Base-by-base conservation (phyloP, 257 asterid genomes). In the Jasminum sambac region DNA sequence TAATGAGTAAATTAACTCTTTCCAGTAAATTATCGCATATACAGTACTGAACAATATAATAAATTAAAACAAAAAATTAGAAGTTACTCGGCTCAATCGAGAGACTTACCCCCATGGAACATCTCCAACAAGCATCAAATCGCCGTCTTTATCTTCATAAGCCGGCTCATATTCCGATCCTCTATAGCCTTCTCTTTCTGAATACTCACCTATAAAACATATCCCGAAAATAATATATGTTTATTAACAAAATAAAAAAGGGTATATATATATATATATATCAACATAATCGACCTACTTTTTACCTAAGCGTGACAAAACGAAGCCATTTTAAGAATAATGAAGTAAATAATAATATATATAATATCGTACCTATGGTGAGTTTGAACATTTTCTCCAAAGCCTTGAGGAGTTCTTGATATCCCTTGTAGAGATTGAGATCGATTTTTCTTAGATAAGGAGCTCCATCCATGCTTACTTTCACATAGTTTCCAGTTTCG, bases 381-480 rank as follows among this genome's bases (percentile, higher is more conserved):
- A 84, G 79, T 19, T 88, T 86, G 71, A 88, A 88, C 92, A 88
- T 86, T 82, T 9, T 76, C 43, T 86, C 90, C 64, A 88, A 71
- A 46, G 87, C 95, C 63, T 86, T 78, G 11, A 88, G 67, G 8
- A 88, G 88, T 65, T 86, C 86, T 23, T 69, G 10, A 71, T 88
- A 88, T 7, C 85, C 77, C 34, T 38, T 76, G 55, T 88, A 88
- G 68, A 84, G 74, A 8, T 81, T 84, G 69, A 88, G 68, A 74
- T 88, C 95, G 70, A 88, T 88, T 87, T 88, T 88, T 61, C 95
- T 88, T 0, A 88, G 90, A 63, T 77, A 88, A 75, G 95, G 88
- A 0, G 91, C 95, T 42, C 95, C 95, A 74, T 88, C 95, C 95
- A 88, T 84, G 84, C 95, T 86, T 37, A 88, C 92, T 75, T 88